Conservation (phyloP, 176 grass and related monocot species). For the Musa itinerans region DNA sequence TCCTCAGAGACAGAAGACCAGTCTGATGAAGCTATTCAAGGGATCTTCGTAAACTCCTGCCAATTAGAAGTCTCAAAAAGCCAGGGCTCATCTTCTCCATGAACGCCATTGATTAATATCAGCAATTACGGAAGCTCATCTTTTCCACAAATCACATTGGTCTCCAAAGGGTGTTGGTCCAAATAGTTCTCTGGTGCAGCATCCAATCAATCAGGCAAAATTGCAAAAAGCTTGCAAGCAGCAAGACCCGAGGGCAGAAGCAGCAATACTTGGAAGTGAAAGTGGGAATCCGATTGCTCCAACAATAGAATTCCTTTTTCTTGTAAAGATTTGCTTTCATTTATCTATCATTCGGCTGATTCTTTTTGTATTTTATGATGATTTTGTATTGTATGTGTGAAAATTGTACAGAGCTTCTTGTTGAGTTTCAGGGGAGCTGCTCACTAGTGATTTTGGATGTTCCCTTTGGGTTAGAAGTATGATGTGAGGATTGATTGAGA, state of each 20-base stretch:
- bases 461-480: too few relatives aligned
- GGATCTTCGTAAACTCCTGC: neutral
- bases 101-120: neutral
- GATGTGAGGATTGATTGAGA: too few relatives aligned
- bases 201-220: neutral
- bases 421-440: too few relatives aligned
- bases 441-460: too few relatives aligned
- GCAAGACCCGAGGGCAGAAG: neutral
- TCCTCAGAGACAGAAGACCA: neutral
- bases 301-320: too few relatives aligned
- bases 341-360: neutral
- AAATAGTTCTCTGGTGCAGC: neutral
- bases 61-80: neutral
- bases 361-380: neutral
- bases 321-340: too few relatives aligned
- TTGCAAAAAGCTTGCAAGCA: neutral
- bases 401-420: neutral
- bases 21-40: neutral
- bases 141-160: neutral
- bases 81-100: neutral
- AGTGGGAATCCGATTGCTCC: neutral
- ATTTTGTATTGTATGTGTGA: neutral
- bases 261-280: neutral
- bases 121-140: neutral
- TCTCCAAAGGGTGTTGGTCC: neutral